Evolutionary conservation across 805 yeast species (phyloP), one percentile per base, ranked within the genome.

Genomic region (Myxozyma neotropica): DNA sequence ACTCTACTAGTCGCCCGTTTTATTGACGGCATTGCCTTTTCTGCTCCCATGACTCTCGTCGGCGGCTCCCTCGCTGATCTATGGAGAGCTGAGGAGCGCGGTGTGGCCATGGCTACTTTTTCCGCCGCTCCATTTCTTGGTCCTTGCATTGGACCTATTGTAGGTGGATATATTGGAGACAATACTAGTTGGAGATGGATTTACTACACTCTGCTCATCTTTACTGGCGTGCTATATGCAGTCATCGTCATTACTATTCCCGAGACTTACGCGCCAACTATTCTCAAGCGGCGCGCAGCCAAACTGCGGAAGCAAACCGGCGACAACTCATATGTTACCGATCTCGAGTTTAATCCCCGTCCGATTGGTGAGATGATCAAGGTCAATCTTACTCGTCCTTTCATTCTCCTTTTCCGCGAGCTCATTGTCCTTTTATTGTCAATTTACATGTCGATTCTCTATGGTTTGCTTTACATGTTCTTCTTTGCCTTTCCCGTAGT

Each of bases 291-390:
- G 48, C 81, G 85, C 59, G 88, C 88, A 0, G 74, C 75, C 56
- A 71, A 77, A 47, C 68, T 83, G 46, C 76, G 88, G 64, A 73
- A 77, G 58, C 77, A 79, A 57, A 82, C 85, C 1, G 83, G 83
- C 4, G 83, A 82, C 67, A 65, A 65, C 23, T 71, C 75, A 57
- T 79, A 78, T 75, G 65, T 63, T n/a, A 78, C 81, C 6, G 78
- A 77, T 38, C 91, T 87, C 71, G 97, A 92, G 74, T 88, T 93
- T n/a, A 83, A 80, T 64, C 91, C 94, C 38, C 75, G 87, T 71
- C 74, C 87, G 1, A 71, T 89, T 52, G 78, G 75, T 44, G 92
- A 90, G 70, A 74, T 89, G 73, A 69, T 89, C 63, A 80, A 82
- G 68, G 81, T 86, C 31, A 85, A 91, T 73, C 77, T 91, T 53